Percentiles rank a stretch among this genome's conserved stretches.
Evolutionary conservation across 2,329 filamentous ascomycete genomes (phyloP).

Genomic region (Diatrype stigma): DNA sequence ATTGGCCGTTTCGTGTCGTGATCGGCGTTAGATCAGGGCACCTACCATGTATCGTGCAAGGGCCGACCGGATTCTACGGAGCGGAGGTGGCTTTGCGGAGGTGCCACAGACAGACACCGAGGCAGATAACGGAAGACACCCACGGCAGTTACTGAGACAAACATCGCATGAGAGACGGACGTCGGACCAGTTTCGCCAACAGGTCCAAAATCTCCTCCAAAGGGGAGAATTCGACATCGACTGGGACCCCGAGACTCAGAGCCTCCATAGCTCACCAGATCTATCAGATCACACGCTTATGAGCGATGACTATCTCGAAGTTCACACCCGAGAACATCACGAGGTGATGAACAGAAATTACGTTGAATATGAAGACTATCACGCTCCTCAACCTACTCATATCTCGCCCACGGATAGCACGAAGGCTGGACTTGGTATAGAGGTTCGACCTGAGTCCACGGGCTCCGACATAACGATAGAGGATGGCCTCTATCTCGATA

Average conservation of each 20-base stretch:
- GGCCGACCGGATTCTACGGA: constrained; percentile 6
- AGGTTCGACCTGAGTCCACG: constrained; percentile 12
- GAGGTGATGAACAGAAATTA: constrained; percentile 17
- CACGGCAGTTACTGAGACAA: neutral
- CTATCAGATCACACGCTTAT: constrained; percentile 19
- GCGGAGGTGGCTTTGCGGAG: constrained; percentile 11
- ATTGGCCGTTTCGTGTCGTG: neutral
- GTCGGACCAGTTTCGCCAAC: constrained; percentile 13
- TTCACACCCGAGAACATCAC: constrained; percentile 16
- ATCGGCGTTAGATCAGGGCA: neutral
- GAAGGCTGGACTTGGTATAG: constrained; percentile 15
- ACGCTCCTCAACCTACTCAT: constrained; percentile 14
- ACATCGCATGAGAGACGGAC: constrained; percentile 6
- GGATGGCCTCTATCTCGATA: constrained; percentile 13
- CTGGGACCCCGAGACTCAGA: neutral
- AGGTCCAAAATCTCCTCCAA: constrained; percentile 16
- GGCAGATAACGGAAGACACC: constrained; percentile 1
- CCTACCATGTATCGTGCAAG: constrained; percentile 11
- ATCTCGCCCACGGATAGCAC: constrained; percentile 11
- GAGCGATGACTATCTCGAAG: constrained; percentile 17
- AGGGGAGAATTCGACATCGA: constrained; percentile 8
- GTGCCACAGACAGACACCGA: constrained; percentile 17
- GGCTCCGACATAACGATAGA: constrained; percentile 9
- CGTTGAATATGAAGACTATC: constrained; percentile 12
- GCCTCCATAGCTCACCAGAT: constrained; percentile 15